A percentile compares a stretch with the other conserved stretches of the same genome.
These are phyloP conservation scores for Euryodendron excelsum DNA, from an alignment of 148 eudicot species.

Conservation along the genomic window DNA sequence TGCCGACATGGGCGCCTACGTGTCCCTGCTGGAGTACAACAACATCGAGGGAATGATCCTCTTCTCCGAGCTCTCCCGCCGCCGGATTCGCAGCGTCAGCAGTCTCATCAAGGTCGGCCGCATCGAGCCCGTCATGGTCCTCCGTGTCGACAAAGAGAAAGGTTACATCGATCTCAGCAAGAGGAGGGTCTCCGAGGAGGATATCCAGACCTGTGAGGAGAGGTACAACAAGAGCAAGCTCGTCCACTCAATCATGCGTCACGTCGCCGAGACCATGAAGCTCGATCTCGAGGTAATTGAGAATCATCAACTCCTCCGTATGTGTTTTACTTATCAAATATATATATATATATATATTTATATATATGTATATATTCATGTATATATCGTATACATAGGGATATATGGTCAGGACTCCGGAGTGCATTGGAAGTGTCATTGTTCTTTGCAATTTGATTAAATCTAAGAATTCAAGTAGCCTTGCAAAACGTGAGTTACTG, in stretches of 20 bases:
- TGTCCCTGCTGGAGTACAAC: constrained; percentile 82
- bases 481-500: too few species aligned
- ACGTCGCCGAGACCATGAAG: constrained; percentile 71
- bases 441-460: not conserved
- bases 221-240: constrained; percentile 90
- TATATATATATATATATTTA: not conserved
- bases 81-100: constrained; percentile 85
- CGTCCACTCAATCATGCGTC: constrained; percentile 91
- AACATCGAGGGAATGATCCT: constrained; percentile 98
- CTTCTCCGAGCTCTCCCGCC: constrained; percentile 87
- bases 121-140: constrained; percentile 92
- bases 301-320: not conserved
- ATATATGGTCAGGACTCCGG: too few species aligned
- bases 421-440: not conserved
- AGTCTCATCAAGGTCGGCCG: constrained; percentile 91
- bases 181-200: constrained; percentile 79
- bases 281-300: constrained; percentile 42
- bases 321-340: not conserved
- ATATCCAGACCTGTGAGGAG: constrained; percentile 71
- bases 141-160: constrained; percentile 79
- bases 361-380: too few species aligned
- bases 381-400: too few species aligned
- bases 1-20: constrained; percentile 93
- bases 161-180: constrained; percentile 95
- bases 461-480: too few species aligned